Conservation (phyloP, 2,329 filamentous ascomycete species). For the Phialophora tarda region DNA sequence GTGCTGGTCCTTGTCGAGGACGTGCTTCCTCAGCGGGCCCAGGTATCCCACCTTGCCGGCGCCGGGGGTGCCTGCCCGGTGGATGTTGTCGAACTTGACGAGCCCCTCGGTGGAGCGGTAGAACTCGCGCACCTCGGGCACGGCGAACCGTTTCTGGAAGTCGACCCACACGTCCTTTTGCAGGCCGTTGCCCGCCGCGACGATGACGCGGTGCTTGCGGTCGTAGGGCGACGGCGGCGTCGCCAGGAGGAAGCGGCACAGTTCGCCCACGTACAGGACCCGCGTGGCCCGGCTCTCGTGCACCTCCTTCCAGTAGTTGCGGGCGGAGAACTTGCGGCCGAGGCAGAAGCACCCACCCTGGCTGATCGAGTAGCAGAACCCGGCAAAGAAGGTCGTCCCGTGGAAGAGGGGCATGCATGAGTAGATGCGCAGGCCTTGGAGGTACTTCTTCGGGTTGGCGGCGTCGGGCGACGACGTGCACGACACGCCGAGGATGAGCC, state of each 20-base stretch:
- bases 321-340: constrained; percentile 43
- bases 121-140: constrained; percentile 69
- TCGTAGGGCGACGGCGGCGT: constrained; percentile 52
- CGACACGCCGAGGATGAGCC: constrained; percentile 46
- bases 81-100: constrained; percentile 67
- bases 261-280: constrained; percentile 61
- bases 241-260: constrained; percentile 55
- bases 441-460: constrained; percentile 50
- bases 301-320: constrained; percentile 36
- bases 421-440: constrained; percentile 52
- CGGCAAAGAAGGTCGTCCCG: constrained; percentile 55
- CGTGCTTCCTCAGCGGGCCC: constrained; percentile 44
- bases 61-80: constrained; percentile 66
- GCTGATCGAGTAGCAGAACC: constrained; percentile 50
- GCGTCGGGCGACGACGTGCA: constrained; percentile 44
- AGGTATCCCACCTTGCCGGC: constrained; percentile 57
- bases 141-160: constrained; percentile 48
- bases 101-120: constrained; percentile 79
- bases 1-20: constrained; percentile 58
- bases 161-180: constrained; percentile 56
- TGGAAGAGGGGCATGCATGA: constrained; percentile 57
- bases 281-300: constrained; percentile 56
- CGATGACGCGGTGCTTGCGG: constrained; percentile 51
- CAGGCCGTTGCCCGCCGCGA: constrained; percentile 55
- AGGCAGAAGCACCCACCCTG: constrained; percentile 52